Percentiles rank a stretch among this genome's conserved stretches.
phyloP scores from a whole-genome alignment of 441 rosid species.

The Kokia cookei region DNA sequence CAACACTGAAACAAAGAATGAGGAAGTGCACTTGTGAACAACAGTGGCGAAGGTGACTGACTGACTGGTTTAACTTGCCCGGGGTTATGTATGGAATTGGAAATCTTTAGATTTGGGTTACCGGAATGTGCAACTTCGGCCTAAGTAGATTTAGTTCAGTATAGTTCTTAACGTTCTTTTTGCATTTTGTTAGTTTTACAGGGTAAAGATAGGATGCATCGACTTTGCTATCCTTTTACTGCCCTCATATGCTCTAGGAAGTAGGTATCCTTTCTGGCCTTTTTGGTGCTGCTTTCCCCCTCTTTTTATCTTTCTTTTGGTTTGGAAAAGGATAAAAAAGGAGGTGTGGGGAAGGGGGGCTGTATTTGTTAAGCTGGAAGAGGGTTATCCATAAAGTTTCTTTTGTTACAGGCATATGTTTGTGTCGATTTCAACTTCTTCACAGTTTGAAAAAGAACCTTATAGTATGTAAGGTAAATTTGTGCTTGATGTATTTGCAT shows the following conservation, averaged over 20 bases:
- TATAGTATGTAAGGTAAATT: slow-evolving; percentile 15
- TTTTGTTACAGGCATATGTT: slow-evolving; percentile 5
- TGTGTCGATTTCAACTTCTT: slow-evolving; percentile 11
- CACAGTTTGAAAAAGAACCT: slow-evolving; percentile 12
- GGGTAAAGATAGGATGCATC: slow-evolving; percentile 14
- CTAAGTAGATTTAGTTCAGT: slow-evolving; percentile 19
- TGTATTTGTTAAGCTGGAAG: neutral
- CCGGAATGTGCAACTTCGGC: slow-evolving; percentile 7
- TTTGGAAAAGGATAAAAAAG: neutral
- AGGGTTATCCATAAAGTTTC: neutral
- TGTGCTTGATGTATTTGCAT: slow-evolving; percentile 7
- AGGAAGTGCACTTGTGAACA: slow-evolving; percentile 15
- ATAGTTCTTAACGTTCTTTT: slow-evolving; percentile 8
- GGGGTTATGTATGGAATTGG: slow-evolving; percentile 27
- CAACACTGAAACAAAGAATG: slow-evolving; percentile 10
- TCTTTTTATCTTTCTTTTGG: neutral
- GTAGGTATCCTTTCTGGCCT: slow-evolving; percentile 18
- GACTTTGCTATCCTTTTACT: slow-evolving; percentile 1
- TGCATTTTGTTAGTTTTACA: slow-evolving; percentile 12
- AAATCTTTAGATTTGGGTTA: slow-evolving; percentile 21
- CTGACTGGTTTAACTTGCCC: slow-evolving; percentile 23
- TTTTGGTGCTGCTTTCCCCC: neutral
- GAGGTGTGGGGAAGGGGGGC: neutral
- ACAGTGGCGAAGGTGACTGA: slow-evolving; percentile 32
- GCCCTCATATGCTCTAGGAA: slow-evolving; percentile 11